Evolutionary conservation across 768 basidiomycete species (phyloP).

Genomic region (Hysterangium stoloniferum): DNA sequence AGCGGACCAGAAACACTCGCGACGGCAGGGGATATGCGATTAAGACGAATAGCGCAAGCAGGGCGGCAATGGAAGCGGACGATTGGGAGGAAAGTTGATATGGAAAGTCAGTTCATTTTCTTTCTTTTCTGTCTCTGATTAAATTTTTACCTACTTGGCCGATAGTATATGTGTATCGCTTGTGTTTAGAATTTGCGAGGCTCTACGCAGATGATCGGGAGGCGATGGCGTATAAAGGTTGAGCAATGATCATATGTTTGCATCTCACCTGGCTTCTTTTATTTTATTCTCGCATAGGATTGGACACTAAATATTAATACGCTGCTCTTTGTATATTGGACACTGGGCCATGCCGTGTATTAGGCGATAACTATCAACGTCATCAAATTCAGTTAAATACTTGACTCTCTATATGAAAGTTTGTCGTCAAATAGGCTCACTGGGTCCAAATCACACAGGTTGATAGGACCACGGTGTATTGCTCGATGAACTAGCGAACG

Average conservation of each 20-base stretch:
- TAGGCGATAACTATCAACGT: no score
- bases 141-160: slow-evolving; percentile 1
- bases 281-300: no score
- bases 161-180: slow-evolving; percentile 76
- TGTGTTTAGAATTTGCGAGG: slow-evolving; percentile 84
- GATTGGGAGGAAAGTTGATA: slow-evolving; percentile 76
- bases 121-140: not conserved
- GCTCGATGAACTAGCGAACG: no score
- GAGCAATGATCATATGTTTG: no score
- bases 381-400: no score
- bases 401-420: no score
- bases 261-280: not conserved
- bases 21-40: slow-evolving; percentile 22
- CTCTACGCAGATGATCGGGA: slow-evolving; percentile 81
- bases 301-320: no score
- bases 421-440: no score
- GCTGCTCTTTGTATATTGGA: no score
- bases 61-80: slow-evolving; percentile 92
- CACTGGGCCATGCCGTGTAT: no score
- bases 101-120: slow-evolving; percentile 64
- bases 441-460: no score
- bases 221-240: slow-evolving; percentile 38
- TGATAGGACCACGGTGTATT: no score
- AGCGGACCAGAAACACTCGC: slow-evolving; percentile 16
- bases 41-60: slow-evolving; percentile 79